Evolutionary conservation across 257 asterid genomes (phyloP), one percentile per base, ranked within the genome.

Genomic region (Plantago major): DNA sequence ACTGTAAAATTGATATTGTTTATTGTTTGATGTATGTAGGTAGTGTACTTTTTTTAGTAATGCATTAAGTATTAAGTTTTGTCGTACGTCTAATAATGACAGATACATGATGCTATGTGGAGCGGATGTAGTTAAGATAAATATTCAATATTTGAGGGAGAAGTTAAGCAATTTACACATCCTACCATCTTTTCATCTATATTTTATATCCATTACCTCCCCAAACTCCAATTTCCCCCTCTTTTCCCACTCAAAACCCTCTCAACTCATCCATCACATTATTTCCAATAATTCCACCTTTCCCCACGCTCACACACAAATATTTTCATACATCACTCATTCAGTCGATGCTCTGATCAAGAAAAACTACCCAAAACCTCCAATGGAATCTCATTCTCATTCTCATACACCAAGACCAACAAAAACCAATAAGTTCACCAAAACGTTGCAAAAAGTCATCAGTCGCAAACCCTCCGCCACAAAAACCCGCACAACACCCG

Each of bases 381-480:
- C 22, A 64, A 89, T 89, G 97, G 97, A 89, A 61, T 81, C 96
- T 53, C 58, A 53, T 52, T 81, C 96, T 53, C 58, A 53, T 52
- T 52, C 58, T 1, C 15, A 17, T 47, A 17, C 68, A 52, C 68
- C 74, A 64, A 81, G 81, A 5, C 79, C 86, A 18, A 70, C 63
- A 55, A 83, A 66, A 63, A 72, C 46, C 75, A 64, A 82, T 82
- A 87, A 73, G 64, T 57, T 88, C 42, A 79, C 90, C 11, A 82
- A 67, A 73, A 84, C 84, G 11, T 78, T 90, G 26, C 88, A 77
- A 11, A 87, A 56, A 66, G 87, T 85, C 5, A 79, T 85, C 13
- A 75, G 66, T 15, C 79, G 72, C 19, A 90, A 82, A 75, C 49
- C 76, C 10, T 60, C 74, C 40, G 37, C 79, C 4, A 3, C 40